These are phyloP conservation scores for Trypanosomatidae sp. DNA, from an alignment of 208 protist species.

Conservation along the genomic window DNA sequence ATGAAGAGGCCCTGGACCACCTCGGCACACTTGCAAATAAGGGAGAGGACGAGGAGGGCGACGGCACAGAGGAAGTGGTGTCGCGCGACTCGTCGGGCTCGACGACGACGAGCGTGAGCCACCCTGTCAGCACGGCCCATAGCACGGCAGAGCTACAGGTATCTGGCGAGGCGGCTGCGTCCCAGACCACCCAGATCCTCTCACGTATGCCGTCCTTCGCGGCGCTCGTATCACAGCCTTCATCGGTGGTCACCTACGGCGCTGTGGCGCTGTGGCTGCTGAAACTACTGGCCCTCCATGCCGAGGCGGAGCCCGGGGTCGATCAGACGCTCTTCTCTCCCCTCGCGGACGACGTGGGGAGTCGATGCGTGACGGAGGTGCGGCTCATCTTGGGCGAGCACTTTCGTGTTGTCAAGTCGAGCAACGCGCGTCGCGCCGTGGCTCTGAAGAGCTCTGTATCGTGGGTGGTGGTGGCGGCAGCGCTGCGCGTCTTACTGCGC, in stretches of 20 bases:
- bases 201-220: conserved; percentile 17
- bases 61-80: neutral
- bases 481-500: conserved; percentile 69
- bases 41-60: neutral
- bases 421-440: conserved; percentile 65
- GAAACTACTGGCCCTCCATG: conserved; percentile 54
- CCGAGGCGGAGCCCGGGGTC: conserved; percentile 34
- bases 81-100: neutral
- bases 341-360: conserved; percentile 79
- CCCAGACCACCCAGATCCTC: neutral
- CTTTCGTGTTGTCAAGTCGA: conserved; percentile 65
- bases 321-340: conserved; percentile 65
- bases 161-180: neutral
- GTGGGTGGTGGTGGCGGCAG: conserved; percentile 42
- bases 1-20: conserved; percentile 9
- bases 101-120: neutral
- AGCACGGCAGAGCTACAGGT: neutral
- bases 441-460: conserved; percentile 57
- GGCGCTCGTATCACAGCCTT: conserved; percentile 14
- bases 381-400: conserved; percentile 60
- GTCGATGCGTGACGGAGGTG: conserved; percentile 65
- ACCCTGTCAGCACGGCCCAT: neutral
- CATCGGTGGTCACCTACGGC: conserved; percentile 31
- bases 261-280: conserved; percentile 58
- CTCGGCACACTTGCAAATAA: conserved; percentile 7